Conservation (phyloP, 2,329 filamentous ascomycete species). For the Coniochaeta sp. region DNA sequence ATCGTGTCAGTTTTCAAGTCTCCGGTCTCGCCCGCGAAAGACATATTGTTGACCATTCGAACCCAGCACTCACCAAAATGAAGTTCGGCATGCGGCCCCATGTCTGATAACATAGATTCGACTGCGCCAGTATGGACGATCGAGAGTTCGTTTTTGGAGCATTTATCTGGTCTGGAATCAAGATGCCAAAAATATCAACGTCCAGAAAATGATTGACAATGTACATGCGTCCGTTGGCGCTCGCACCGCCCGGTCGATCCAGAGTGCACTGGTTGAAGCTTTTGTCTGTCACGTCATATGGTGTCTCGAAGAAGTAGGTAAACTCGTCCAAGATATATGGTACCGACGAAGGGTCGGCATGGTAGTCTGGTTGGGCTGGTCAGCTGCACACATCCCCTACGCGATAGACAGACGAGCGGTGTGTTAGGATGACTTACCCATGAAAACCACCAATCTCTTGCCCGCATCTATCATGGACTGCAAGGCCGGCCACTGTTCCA, state of each 20-base stretch:
- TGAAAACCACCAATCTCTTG: slow-evolving; percentile 62
- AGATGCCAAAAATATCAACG: slow-evolving; percentile 19
- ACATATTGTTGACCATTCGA: not conserved
- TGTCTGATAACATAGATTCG: slow-evolving; percentile 20
- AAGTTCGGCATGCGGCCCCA: slow-evolving; percentile 26
- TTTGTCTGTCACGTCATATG: slow-evolving; percentile 53
- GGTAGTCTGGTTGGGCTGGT: slow-evolving; percentile 45
- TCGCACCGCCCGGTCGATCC: slow-evolving; percentile 46
- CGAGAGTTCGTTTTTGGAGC: slow-evolving; percentile 38
- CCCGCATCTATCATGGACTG: slow-evolving; percentile 53
- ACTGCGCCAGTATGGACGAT: slow-evolving; percentile 34
- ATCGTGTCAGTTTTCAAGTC: not conserved
- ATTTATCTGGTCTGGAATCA: slow-evolving; percentile 18
- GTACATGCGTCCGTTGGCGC: slow-evolving; percentile 32
- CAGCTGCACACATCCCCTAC: not conserved
- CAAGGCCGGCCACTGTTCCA: slow-evolving; percentile 61
- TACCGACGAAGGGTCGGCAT: slow-evolving; percentile 38
- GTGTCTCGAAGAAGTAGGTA: slow-evolving; percentile 64
- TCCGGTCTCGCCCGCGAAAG: not conserved
- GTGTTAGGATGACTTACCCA: slow-evolving; percentile 38
- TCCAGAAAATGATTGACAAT: slow-evolving; percentile 60
- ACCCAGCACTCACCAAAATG: slow-evolving; percentile 14
- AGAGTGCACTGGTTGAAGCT: slow-evolving; percentile 58
- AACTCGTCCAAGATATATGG: slow-evolving; percentile 60
- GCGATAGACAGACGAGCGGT: not conserved